A percentile compares a stretch with the other conserved stretches of the same genome.
These are phyloP conservation scores for Nematocida minor DNA, from an alignment of 371 early-diverging fungal species.

Conservation along the genomic window DNA sequence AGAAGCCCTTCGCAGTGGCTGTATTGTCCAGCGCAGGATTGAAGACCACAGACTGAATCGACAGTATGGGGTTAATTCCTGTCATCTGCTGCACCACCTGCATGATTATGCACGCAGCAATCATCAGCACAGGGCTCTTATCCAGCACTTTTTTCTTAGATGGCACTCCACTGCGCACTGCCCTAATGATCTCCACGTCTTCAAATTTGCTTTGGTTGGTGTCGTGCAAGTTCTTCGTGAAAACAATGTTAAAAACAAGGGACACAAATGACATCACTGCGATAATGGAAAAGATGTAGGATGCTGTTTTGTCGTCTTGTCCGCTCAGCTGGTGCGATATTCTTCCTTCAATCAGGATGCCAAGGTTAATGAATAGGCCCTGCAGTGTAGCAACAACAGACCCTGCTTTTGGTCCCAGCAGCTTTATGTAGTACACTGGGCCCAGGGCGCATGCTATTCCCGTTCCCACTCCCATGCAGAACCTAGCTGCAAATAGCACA, in stretches of 20 bases:
- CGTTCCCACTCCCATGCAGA: slow-evolving; percentile 11
- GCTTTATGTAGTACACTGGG: slow-evolving; percentile 4
- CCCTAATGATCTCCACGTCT: not conserved
- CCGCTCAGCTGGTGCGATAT: not conserved
- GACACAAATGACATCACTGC: not conserved
- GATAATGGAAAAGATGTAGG: slow-evolving; percentile 7
- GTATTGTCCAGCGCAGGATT: not conserved
- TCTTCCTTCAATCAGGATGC: not conserved
- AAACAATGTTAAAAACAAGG: not conserved
- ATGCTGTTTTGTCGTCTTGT: not conserved
- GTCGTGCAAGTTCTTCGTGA: not conserved
- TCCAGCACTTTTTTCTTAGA: not conserved
- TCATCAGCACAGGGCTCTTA: not conserved
- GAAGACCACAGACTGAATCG: not conserved
- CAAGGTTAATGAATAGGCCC: slow-evolving; percentile 29
- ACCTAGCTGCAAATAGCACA: not conserved
- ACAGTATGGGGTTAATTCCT: slow-evolving; percentile 43
- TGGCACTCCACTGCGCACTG: not conserved
- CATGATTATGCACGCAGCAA: slow-evolving; percentile 4
- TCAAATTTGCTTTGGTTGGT: not conserved
- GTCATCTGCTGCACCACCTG: slow-evolving; percentile 39
- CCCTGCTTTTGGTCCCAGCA: not conserved
- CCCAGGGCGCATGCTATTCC: slow-evolving; percentile 31
- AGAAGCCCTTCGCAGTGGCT: slow-evolving; percentile 7
- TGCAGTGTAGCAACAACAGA: not conserved